Evolutionary conservation across 2,329 filamentous ascomycete species (phyloP).

Genomic region (Zalaria sp.): DNA sequence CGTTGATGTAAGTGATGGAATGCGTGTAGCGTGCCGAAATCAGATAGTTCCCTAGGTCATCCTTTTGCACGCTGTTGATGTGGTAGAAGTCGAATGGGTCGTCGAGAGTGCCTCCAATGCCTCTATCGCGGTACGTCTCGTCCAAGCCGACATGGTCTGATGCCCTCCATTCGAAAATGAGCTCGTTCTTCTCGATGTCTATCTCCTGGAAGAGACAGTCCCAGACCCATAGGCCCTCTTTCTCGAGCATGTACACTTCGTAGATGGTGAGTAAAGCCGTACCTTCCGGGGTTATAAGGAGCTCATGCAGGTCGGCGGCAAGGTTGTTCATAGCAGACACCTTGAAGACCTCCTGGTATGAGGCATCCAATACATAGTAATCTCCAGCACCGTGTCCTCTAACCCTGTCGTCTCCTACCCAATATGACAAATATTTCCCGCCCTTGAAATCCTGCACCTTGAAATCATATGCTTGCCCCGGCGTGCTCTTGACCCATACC

Average conservation of each 20-base stretch:
- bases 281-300: slow-evolving; percentile 24
- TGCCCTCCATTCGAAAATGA: slow-evolving; percentile 44
- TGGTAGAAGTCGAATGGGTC: slow-evolving; percentile 40
- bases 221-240: slow-evolving; percentile 16
- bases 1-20: slow-evolving; percentile 33
- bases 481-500: slow-evolving; percentile 17
- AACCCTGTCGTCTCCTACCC: slow-evolving; percentile 22
- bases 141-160: slow-evolving; percentile 36
- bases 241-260: slow-evolving; percentile 9
- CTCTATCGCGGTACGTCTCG: slow-evolving; percentile 23
- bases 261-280: slow-evolving; percentile 29
- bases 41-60: slow-evolving; percentile 36
- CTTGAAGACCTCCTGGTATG: slow-evolving; percentile 21
- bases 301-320: slow-evolving; percentile 27
- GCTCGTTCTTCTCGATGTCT: slow-evolving; percentile 35
- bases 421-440: slow-evolving; percentile 23
- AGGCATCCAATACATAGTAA: slow-evolving; percentile 21
- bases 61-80: slow-evolving; percentile 42
- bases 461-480: slow-evolving; percentile 20
- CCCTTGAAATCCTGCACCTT: slow-evolving; percentile 20
- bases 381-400: slow-evolving; percentile 19
- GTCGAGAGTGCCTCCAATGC: slow-evolving; percentile 19
- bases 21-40: slow-evolving; percentile 38
- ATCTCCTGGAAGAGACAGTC: slow-evolving; percentile 21
- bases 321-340: slow-evolving; percentile 23